A percentile compares a stretch with the other conserved stretches of the same genome.
These are phyloP conservation scores for Irpex sp. DNA, from an alignment of 1,284 basidiomycete genomes.

Conservation along the genomic window DNA sequence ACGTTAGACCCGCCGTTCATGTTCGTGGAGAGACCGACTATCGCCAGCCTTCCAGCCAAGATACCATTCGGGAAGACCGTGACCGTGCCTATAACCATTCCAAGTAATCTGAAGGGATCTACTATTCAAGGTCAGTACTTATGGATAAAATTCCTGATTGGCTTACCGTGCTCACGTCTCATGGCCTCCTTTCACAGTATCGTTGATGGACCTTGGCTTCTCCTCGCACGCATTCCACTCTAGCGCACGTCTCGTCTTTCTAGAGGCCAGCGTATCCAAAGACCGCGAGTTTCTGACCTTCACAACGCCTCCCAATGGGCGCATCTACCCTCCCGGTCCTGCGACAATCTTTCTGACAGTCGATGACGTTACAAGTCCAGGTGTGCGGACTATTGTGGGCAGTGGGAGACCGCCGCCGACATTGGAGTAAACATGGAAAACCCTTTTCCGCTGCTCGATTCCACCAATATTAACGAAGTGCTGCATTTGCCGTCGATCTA, in stretches of 20 bases:
- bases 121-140: constrained; percentile 23
- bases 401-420: constrained; percentile 10
- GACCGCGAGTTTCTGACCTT: constrained; percentile 38
- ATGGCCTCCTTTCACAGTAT: constrained; percentile 22
- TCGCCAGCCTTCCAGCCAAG: constrained; percentile 33
- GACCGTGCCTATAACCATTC: constrained; percentile 34
- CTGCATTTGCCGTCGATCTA: too few relatives aligned
- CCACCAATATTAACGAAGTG: too few relatives aligned
- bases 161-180: background rate
- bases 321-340: constrained; percentile 50
- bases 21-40: constrained; percentile 32
- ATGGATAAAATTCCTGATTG: background rate
- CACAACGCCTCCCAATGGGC: constrained; percentile 40
- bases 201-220: constrained; percentile 48
- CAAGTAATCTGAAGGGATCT: constrained; percentile 21
- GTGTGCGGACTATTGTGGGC: constrained; percentile 11
- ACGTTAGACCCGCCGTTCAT: constrained; percentile 46
- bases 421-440: background rate
- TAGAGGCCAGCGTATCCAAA: constrained; percentile 33
- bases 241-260: constrained; percentile 42
- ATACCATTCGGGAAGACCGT: constrained; percentile 38
- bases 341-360: constrained; percentile 42
- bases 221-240: constrained; percentile 45
- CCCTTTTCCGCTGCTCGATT: too few relatives aligned
- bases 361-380: constrained; percentile 12